phyloP scores from a whole-genome alignment of 192 early-diverging fungal species.

The Backusella liffmaniae region DNA sequence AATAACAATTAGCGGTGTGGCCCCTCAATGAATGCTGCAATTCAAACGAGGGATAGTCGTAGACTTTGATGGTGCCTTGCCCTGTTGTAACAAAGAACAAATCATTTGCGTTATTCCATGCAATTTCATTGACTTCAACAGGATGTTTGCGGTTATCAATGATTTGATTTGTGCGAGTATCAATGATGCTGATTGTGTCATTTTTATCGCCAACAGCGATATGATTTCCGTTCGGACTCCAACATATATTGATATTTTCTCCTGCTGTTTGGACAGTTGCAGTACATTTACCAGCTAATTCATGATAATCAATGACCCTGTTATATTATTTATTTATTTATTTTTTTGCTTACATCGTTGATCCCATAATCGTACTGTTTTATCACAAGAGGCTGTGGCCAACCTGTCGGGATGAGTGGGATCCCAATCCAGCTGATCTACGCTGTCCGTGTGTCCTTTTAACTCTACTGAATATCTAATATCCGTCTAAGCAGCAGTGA shows the following conservation, averaged over 20 bases:
- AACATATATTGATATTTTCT: conserved; percentile 85
- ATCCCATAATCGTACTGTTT: conserved; percentile 81
- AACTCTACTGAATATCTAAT: conserved; percentile 60
- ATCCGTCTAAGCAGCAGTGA: conserved; percentile 41
- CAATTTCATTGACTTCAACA: conserved; percentile 78
- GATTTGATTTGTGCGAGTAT: conserved; percentile 49
- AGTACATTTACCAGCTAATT: conserved; percentile 53
- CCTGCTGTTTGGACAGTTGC: conserved; percentile 64
- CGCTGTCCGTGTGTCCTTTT: conserved; percentile 73
- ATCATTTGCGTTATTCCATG: conserved; percentile 72
- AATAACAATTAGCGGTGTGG: conserved; percentile 81
- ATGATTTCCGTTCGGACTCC: conserved; percentile 74
- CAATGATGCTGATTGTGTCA: conserved; percentile 76
- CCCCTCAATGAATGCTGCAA: conserved; percentile 55
- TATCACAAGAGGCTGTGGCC: conserved; percentile 77
- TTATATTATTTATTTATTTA: no score
- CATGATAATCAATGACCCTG: neutral
- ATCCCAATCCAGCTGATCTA: conserved; percentile 80
- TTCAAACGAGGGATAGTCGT: conserved; percentile 66
- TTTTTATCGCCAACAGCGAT: conserved; percentile 88
- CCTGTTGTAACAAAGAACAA: conserved; percentile 80
- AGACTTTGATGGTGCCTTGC: conserved; percentile 64
- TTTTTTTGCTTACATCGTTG: conserved; percentile 56
- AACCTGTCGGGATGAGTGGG: conserved; percentile 68
- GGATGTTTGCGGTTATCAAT: conserved; percentile 47